These are phyloP conservation scores for Vaccinium myrtillus DNA, from an alignment of 148 eudicot species.

Conservation along the genomic window DNA sequence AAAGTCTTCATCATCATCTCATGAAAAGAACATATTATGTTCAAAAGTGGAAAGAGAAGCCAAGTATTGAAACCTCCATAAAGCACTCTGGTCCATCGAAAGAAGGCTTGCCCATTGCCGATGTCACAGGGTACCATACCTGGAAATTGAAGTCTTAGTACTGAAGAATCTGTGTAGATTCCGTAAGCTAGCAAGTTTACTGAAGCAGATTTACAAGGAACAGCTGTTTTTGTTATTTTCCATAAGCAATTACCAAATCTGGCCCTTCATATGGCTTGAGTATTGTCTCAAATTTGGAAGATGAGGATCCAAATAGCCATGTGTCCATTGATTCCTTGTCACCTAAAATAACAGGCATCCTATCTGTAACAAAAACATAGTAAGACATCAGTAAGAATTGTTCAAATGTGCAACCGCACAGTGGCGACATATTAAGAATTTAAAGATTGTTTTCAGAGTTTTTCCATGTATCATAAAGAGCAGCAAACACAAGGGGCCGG, in stretches of 20 bases:
- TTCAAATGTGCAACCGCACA: background rate
- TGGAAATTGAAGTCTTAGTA: constrained; percentile 26
- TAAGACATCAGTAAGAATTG: background rate
- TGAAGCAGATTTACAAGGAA: background rate
- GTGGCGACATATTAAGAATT: background rate
- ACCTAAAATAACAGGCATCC: constrained; percentile 94
- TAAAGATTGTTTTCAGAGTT: constrained; percentile 38
- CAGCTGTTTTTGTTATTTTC: background rate
- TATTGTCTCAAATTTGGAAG: constrained; percentile 52
- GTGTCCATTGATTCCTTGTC: constrained; percentile 55
- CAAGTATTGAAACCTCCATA: constrained; percentile 57
- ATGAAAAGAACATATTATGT: background rate
- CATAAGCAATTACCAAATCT: constrained; percentile 61
- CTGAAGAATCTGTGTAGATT: constrained; percentile 10
- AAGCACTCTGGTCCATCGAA: constrained; percentile 94
- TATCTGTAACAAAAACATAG: constrained; percentile 41
- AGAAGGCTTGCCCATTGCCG: constrained; percentile 81
- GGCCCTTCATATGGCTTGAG: constrained; percentile 73
- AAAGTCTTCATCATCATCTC: background rate
- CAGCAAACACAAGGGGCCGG: constrained; percentile 89
- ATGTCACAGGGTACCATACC: constrained; percentile 89
- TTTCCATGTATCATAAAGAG: constrained; percentile 94
- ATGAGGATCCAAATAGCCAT: constrained; percentile 71
- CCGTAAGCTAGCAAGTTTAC: background rate
- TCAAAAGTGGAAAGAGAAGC: background rate